A percentile compares a stretch with the other conserved stretches of the same genome.
These are phyloP conservation scores for Wickerhamomyces hampshirensis DNA, from an alignment of 805 yeast genomes.

Conservation along the genomic window DNA sequence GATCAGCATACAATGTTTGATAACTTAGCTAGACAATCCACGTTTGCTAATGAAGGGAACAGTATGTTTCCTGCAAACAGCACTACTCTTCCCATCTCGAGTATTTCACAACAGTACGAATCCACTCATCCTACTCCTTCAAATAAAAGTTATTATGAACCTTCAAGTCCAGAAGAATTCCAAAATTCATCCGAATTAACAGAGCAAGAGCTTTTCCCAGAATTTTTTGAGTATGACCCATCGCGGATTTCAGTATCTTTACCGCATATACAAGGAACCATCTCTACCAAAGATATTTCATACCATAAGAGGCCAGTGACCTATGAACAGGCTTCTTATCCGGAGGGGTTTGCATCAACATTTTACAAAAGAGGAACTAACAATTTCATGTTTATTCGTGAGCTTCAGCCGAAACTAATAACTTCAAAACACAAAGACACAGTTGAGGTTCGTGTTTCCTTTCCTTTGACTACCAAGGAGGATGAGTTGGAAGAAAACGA, in stretches of 20 bases:
- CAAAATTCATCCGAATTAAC: conserved; percentile 3
- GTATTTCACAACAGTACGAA: too few relatives aligned
- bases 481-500: too few relatives aligned
- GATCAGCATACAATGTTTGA: conserved; percentile 17
- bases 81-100: too few relatives aligned
- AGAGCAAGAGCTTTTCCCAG: conserved; percentile 13
- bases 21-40: conserved; percentile 11
- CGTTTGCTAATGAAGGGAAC: too few relatives aligned
- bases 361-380: conserved; percentile 44
- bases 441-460: conserved; percentile 37
- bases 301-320: conserved; percentile 6
- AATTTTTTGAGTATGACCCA: conserved; percentile 3
- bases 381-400: conserved; percentile 47
- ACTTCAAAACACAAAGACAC: conserved; percentile 32
- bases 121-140: too few relatives aligned
- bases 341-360: conserved; percentile 47
- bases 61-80: neutral
- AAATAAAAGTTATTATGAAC: too few relatives aligned
- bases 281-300: neutral
- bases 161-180: neutral
- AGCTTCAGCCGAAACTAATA: conserved; percentile 41
- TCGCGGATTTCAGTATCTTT: conserved; percentile 7
- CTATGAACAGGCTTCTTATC: conserved; percentile 27
- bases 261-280: conserved; percentile 1
- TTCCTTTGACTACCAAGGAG: conserved; percentile 27